Evolutionary conservation across 2,329 filamentous ascomycete genomes (phyloP).

Genomic region (Sphaerulina populicola): DNA sequence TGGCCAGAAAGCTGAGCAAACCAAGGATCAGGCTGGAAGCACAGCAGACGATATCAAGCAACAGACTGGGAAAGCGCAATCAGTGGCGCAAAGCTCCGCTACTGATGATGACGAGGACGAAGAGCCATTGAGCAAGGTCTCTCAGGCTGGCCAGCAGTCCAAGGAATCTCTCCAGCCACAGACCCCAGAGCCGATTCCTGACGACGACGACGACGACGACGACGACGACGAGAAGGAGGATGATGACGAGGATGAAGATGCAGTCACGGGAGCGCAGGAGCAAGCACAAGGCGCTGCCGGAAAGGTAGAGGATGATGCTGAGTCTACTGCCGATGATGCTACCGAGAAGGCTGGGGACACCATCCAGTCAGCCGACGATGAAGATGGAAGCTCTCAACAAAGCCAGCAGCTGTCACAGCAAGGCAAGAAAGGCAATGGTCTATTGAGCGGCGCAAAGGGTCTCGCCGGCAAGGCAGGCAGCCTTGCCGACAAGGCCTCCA

Average conservation of each 20-base stretch:
- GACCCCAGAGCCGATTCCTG: conserved; percentile 41
- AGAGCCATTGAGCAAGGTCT: conserved; percentile 40
- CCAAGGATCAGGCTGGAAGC: conserved; percentile 23
- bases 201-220: conserved; percentile 28
- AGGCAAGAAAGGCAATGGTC: conserved; percentile 30
- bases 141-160: conserved; percentile 39
- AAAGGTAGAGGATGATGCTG: conserved; percentile 31
- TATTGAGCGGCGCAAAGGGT: conserved; percentile 39
- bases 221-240: conserved; percentile 34
- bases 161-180: conserved; percentile 40
- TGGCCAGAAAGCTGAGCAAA: conserved; percentile 36
- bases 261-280: conserved; percentile 33
- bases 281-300: conserved; percentile 40
- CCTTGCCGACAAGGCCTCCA: conserved; percentile 38
- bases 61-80: conserved; percentile 30
- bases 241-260: conserved; percentile 30
- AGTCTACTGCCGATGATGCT: conserved; percentile 36
- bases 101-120: conserved; percentile 32
- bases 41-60: conserved; percentile 33
- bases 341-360: conserved; percentile 37
- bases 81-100: conserved; percentile 31
- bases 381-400: conserved; percentile 24
- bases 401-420: conserved; percentile 26
- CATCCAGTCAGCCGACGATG: conserved; percentile 30
- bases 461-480: conserved; percentile 42